Percentiles rank a stretch among this genome's conserved stretches.
Evolutionary conservation across 495 filamentous ascomycete species (phyloP).

Genomic region (Friedmanniomyces endolithicus): DNA sequence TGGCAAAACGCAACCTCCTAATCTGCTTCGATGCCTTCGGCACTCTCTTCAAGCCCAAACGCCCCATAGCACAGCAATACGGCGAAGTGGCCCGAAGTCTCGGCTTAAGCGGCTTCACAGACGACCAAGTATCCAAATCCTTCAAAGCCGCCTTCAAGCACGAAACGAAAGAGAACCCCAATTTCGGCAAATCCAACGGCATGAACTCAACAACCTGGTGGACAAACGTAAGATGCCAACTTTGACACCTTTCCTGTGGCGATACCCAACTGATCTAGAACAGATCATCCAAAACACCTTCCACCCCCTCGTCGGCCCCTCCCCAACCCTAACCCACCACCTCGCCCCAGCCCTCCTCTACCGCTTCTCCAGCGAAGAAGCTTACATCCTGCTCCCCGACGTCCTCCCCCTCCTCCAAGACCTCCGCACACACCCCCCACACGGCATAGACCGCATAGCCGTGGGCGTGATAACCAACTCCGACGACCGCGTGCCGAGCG

Average conservation of each 20-base stretch:
- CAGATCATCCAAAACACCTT: conserved; percentile 38
- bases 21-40: conserved; percentile 68
- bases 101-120: conserved; percentile 35
- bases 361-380: conserved; percentile 49
- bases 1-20: conserved; percentile 38
- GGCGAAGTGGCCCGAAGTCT: conserved; percentile 42
- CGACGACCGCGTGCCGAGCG: conserved; percentile 52
- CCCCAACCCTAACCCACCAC: conserved; percentile 31
- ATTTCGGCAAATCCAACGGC: conserved; percentile 52
- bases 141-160: conserved; percentile 42
- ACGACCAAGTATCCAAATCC: conserved; percentile 29
- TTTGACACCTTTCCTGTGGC: not conserved
- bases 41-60: conserved; percentile 56
- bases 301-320: conserved; percentile 24
- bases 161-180: conserved; percentile 42
- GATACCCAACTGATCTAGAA: not conserved
- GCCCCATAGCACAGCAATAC: conserved; percentile 51
- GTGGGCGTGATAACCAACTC: conserved; percentile 68
- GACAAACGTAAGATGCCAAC: conserved; percentile 44
- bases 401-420: conserved; percentile 41
- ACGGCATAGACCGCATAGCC: conserved; percentile 28
- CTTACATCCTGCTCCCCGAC: conserved; percentile 48
- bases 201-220: conserved; percentile 56
- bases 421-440: conserved; percentile 24
- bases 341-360: conserved; percentile 44